These are phyloP conservation scores for Petasospora fabianii DNA, from an alignment of 1,139 yeast species.

Conservation along the genomic window DNA sequence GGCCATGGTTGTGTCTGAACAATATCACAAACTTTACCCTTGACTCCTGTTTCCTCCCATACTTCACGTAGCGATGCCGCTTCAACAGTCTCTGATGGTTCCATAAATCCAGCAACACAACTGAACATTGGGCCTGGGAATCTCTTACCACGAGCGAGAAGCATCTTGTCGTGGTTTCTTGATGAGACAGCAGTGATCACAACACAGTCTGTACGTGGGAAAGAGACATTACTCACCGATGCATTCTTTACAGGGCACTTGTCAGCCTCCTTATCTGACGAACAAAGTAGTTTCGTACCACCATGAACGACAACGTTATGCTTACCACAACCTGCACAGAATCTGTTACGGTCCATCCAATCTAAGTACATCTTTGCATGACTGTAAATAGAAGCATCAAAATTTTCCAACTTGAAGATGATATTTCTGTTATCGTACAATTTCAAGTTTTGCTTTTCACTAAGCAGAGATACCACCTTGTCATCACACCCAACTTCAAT, in stretches of 20 bases:
- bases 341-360: constrained; percentile 73
- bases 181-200: constrained; percentile 78
- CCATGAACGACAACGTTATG: constrained; percentile 69
- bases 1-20: constrained; percentile 88
- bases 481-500: constrained; percentile 42
- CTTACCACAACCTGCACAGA: constrained; percentile 88
- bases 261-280: constrained; percentile 30
- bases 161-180: constrained; percentile 53
- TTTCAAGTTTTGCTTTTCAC: constrained; percentile 5
- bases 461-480: constrained; percentile 1
- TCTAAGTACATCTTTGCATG: constrained; percentile 84
- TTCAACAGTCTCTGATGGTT: constrained; percentile 90
- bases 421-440: constrained; percentile 11
- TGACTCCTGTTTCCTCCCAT: constrained; percentile 94
- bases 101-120: constrained; percentile 93
- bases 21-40: constrained; percentile 54
- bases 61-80: constrained; percentile 84
- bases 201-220: constrained; percentile 91
- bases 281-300: constrained; percentile 75
- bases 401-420: constrained; percentile 34
- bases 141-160: constrained; percentile 69
- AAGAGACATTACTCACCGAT: constrained; percentile 53
- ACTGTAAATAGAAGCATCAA: constrained; percentile 65
- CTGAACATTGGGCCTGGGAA: constrained; percentile 58
- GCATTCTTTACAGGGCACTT: constrained; percentile 55